phyloP scores from a whole-genome alignment of 306 rosid species.

The Gillenia trifoliata region DNA sequence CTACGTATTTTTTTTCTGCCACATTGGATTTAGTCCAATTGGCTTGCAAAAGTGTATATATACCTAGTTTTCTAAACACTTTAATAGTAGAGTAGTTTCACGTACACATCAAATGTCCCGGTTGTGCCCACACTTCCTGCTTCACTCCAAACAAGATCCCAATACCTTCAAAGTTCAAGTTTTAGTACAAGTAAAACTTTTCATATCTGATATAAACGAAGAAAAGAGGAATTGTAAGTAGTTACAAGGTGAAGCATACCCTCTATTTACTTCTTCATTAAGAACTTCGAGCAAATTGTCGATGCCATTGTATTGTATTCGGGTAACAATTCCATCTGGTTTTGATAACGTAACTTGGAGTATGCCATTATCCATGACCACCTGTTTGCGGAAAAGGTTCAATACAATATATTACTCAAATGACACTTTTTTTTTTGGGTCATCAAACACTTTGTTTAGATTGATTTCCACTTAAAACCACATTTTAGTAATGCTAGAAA shows the following conservation, averaged over 20 bases:
- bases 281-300: conserved; percentile 75
- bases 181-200: background rate
- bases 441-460: background rate
- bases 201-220: too few relatives aligned
- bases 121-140: conserved; percentile 44
- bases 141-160: conserved; percentile 90
- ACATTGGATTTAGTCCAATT: too few relatives aligned
- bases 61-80: too few relatives aligned
- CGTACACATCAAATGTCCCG: conserved; percentile 70
- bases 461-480: too few relatives aligned
- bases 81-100: background rate
- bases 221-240: background rate
- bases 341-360: conserved; percentile 62
- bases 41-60: too few relatives aligned
- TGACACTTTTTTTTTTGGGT: background rate
- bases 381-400: conserved; percentile 33
- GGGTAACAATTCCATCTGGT: conserved; percentile 68
- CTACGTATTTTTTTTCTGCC: too few relatives aligned
- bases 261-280: conserved; percentile 57
- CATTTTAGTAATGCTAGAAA: too few relatives aligned
- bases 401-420: background rate
- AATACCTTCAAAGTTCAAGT: conserved; percentile 44
- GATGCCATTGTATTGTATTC: conserved; percentile 50
- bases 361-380: conserved; percentile 75
- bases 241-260: conserved; percentile 26